Conservation (phyloP, 2,329 filamentous ascomycete genomes). For the Colletotrichum viniferum region DNA sequence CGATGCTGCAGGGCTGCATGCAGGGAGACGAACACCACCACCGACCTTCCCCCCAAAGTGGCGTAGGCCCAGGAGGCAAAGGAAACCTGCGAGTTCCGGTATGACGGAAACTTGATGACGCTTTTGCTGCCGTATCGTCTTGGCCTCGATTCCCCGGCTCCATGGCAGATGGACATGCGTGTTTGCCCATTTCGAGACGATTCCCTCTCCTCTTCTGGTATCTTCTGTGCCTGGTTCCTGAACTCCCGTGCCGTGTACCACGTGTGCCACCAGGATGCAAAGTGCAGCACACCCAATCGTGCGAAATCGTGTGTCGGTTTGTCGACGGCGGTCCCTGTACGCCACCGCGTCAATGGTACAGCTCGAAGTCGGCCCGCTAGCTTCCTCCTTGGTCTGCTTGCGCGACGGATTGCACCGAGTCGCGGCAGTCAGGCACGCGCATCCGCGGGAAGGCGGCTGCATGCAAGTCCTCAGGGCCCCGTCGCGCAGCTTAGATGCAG, state of each 20-base stretch:
- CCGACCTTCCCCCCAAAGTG: neutral
- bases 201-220: neutral
- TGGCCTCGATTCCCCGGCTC: neutral
- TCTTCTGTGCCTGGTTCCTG: neutral
- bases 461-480: neutral
- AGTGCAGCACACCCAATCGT: neutral
- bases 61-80: neutral
- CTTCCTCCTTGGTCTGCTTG: neutral
- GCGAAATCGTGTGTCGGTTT: neutral
- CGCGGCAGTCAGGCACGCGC: neutral
- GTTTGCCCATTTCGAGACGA: neutral
- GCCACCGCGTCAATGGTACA: conserved; percentile 2
- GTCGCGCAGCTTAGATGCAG: neutral
- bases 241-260: neutral
- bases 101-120: neutral
- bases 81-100: neutral
- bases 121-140: conserved; percentile 7
- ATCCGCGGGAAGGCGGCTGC: neutral
- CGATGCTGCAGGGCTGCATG: neutral
- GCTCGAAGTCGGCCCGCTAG: neutral
- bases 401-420: neutral
- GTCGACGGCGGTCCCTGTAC: neutral
- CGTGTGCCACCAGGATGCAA: neutral
- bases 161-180: neutral
- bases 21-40: neutral